A percentile compares a stretch with the other conserved stretches of the same genome.
These are phyloP conservation scores for Chlorella sp. DNA, from an alignment of 139 green algal species.

Conservation along the genomic window DNA sequence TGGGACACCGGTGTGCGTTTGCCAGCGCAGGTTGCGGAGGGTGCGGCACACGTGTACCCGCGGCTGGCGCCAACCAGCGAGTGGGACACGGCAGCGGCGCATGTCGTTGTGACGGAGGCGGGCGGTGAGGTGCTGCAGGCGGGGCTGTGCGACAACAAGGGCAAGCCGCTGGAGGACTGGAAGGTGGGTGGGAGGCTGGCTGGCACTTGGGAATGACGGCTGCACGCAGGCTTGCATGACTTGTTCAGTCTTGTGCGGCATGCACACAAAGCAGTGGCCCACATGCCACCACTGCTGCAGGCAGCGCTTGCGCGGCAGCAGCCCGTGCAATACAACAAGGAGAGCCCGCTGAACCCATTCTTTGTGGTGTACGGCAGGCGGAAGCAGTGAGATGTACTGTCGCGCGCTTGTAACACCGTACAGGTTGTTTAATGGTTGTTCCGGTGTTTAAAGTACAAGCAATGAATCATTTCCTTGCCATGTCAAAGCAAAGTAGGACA, in stretches of 20 bases:
- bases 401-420: not conserved
- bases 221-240: not conserved
- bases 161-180: constrained; percentile 82
- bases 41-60: constrained; percentile 85
- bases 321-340: constrained; percentile 89
- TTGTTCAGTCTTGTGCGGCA: not conserved
- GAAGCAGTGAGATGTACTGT: not conserved
- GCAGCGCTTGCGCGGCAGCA: constrained; percentile 63
- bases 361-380: constrained; percentile 86
- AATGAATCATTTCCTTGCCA: too few species aligned
- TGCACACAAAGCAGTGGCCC: not conserved
- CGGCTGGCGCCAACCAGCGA: constrained; percentile 76
- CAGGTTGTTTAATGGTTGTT: too few species aligned
- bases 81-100: constrained; percentile 90
- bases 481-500: too few species aligned
- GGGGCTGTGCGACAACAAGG: constrained; percentile 78
- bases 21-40: constrained; percentile 75
- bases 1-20: too few species aligned
- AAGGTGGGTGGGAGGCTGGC: constrained; percentile 54
- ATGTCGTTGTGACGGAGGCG: constrained; percentile 88
- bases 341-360: constrained; percentile 85
- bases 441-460: too few species aligned
- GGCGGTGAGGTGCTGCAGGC: constrained; percentile 84
- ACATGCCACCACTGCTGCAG: constrained; percentile 34
- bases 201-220: not conserved